Conservation (phyloP, 2,329 filamentous ascomycete species). For the Plectosphaerella cucumerina region DNA sequence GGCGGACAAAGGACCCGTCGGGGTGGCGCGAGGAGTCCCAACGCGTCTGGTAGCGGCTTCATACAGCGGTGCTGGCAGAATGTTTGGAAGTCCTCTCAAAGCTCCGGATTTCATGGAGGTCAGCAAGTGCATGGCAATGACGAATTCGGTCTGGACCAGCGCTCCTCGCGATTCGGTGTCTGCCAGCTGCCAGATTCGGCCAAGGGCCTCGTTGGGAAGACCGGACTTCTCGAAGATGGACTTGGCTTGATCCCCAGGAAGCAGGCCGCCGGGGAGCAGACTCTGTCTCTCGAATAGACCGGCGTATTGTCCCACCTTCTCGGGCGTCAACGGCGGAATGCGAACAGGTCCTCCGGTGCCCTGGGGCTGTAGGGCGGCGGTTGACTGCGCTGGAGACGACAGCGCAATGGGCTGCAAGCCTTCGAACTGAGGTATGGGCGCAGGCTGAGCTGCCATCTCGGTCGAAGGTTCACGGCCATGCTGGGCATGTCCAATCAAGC, state of each 20-base stretch:
- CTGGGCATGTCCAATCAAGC: conserved; percentile 94
- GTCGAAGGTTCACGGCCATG: conserved; percentile 75
- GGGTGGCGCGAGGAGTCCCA: conserved; percentile 41
- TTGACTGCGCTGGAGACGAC: conserved; percentile 36
- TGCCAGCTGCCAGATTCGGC: conserved; percentile 93
- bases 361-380: conserved; percentile 48
- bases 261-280: conserved; percentile 64
- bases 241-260: conserved; percentile 84
- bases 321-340: conserved; percentile 81
- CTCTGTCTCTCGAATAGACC: conserved; percentile 87
- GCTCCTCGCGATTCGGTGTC: conserved; percentile 91
- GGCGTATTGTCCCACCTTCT: conserved; percentile 86
- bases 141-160: conserved; percentile 84
- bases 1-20: conserved; percentile 54
- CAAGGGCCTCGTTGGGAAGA: conserved; percentile 82
- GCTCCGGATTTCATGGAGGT: conserved; percentile 84
- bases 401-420: conserved; percentile 47
- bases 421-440: conserved; percentile 89
- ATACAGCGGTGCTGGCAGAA: conserved; percentile 80
- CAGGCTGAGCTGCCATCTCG: conserved; percentile 79
- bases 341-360: conserved; percentile 66
- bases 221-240: conserved; percentile 93
- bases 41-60: conserved; percentile 78
- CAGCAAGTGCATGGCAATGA: conserved; percentile 96
- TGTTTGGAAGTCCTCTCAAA: conserved; percentile 72